phyloP scores from a whole-genome alignment of 2,329 filamentous ascomycete genomes.

The Botrytis porri region DNA sequence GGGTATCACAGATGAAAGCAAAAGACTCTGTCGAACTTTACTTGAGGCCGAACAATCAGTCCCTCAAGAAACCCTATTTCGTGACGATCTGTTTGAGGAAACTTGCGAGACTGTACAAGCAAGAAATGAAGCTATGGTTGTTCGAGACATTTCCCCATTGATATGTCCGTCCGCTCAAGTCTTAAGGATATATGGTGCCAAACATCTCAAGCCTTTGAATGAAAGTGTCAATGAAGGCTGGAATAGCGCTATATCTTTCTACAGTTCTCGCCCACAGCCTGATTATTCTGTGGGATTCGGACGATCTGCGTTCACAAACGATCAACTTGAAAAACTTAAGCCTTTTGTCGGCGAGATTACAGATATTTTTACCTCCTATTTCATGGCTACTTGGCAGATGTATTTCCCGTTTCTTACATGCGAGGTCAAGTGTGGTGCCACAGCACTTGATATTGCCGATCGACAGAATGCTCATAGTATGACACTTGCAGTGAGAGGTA shows the following conservation, averaged over 20 bases:
- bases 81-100: no score
- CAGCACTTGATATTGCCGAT: conserved; percentile 41
- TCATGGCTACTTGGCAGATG: conserved; percentile 47
- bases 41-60: no score
- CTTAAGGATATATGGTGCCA: neutral
- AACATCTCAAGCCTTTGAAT: conserved; percentile 37
- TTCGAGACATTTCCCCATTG: no score
- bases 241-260: conserved; percentile 42
- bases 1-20: no score
- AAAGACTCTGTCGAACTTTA: no score
- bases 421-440: conserved; percentile 47
- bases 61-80: no score
- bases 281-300: conserved; percentile 46
- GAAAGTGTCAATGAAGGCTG: conserved; percentile 46
- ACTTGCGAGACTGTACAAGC: no score
- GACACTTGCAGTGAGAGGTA: conserved; percentile 41
- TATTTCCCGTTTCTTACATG: conserved; percentile 50
- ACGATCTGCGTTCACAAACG: conserved; percentile 42
- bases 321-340: conserved; percentile 43
- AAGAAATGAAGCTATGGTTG: no score
- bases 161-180: no score
- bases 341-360: conserved; percentile 31
- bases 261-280: conserved; percentile 39
- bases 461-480: conserved; percentile 42
- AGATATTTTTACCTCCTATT: conserved; percentile 25